Percentiles rank a stretch among this genome's conserved stretches.
Conservation (phyloP, 2,329 filamentous ascomycete species). For the Epichloe bromicola region DNA sequence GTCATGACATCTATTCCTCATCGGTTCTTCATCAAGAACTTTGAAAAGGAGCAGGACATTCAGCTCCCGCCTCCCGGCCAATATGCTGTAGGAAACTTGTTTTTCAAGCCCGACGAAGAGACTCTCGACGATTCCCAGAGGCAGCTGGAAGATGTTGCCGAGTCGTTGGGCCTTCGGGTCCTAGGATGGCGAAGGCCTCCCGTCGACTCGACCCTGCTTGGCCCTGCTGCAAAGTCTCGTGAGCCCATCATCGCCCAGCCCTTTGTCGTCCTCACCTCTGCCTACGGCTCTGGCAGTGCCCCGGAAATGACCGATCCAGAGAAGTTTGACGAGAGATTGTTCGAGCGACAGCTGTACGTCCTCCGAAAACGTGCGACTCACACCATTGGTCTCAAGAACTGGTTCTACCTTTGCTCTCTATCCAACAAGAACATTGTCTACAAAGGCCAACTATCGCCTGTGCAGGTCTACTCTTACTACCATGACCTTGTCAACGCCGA, state of each 20-base stretch:
- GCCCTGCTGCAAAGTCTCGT: slow-evolving; percentile 81
- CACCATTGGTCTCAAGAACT: slow-evolving; percentile 89
- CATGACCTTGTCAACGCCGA: slow-evolving; percentile 94
- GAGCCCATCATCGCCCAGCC: slow-evolving; percentile 94
- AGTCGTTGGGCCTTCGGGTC: slow-evolving; percentile 74
- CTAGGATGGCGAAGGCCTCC: slow-evolving; percentile 95
- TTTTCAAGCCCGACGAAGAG: slow-evolving; percentile 94
- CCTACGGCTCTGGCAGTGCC: slow-evolving; percentile 69
- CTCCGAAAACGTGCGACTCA: slow-evolving; percentile 91
- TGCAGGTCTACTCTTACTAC: slow-evolving; percentile 97
- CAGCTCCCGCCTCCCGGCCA: slow-evolving; percentile 79
- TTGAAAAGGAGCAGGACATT: slow-evolving; percentile 79
- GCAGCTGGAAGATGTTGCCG: slow-evolving; percentile 88
- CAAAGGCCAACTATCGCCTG: slow-evolving; percentile 88
- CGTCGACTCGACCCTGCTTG: slow-evolving; percentile 82
- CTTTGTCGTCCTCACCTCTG: slow-evolving; percentile 76
- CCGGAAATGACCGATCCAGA: slow-evolving; percentile 68
- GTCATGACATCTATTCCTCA: slow-evolving; percentile 99
- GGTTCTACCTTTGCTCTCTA: slow-evolving; percentile 96
- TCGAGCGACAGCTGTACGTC: slow-evolving; percentile 88
- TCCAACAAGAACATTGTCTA: slow-evolving; percentile 99
- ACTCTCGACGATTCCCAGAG: slow-evolving; percentile 79
- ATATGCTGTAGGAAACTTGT: slow-evolving; percentile 94
- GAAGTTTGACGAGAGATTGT: slow-evolving; percentile 70
- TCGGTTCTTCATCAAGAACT: slow-evolving; percentile 98